Conservation (phyloP, 139 green algal species). For the Chlamydomonas incerta region DNA sequence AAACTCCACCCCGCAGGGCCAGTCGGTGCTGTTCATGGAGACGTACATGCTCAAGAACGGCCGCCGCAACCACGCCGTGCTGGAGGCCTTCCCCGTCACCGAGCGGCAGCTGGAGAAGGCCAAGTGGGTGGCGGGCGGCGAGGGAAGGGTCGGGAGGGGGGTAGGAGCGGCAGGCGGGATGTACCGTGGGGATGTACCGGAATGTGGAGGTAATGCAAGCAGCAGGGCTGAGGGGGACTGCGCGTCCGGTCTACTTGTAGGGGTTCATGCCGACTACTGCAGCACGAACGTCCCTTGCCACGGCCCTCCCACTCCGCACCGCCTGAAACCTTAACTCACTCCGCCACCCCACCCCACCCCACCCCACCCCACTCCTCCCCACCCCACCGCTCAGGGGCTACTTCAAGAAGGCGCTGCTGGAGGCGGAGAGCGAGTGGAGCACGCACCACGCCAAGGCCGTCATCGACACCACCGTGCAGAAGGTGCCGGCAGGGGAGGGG, state of each 20-base stretch:
- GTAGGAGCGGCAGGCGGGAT: too few species aligned
- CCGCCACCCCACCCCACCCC: too few species aligned
- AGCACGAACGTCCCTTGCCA: too few species aligned
- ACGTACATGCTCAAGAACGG: constrained; percentile 70
- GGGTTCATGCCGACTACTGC: too few species aligned
- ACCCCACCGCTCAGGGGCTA: constrained; percentile 46
- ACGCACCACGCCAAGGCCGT: constrained; percentile 92
- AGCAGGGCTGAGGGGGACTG: too few species aligned
- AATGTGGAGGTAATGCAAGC: too few species aligned
- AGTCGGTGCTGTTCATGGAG: constrained; percentile 91
- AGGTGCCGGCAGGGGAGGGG: too few species aligned
- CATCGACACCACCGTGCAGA: constrained; percentile 88
- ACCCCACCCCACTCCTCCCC: too few species aligned
- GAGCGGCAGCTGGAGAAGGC: constrained; percentile 56
- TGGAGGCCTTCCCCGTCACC: constrained; percentile 89
- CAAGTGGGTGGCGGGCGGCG: background rate
- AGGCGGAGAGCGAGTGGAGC: constrained; percentile 93
- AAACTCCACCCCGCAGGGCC: constrained; percentile 47
- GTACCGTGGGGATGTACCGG: too few species aligned
- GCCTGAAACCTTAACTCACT: too few species aligned
- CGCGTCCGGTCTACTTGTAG: too few species aligned
- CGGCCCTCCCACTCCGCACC: too few species aligned
- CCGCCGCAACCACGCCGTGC: constrained; percentile 74
- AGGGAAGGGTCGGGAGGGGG: background rate
- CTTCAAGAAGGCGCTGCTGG: constrained; percentile 83